Percentiles rank a stretch among this genome's conserved stretches.
Conservation (phyloP, 169 alveolate genomes). For the Eimeria acervulina region DNA sequence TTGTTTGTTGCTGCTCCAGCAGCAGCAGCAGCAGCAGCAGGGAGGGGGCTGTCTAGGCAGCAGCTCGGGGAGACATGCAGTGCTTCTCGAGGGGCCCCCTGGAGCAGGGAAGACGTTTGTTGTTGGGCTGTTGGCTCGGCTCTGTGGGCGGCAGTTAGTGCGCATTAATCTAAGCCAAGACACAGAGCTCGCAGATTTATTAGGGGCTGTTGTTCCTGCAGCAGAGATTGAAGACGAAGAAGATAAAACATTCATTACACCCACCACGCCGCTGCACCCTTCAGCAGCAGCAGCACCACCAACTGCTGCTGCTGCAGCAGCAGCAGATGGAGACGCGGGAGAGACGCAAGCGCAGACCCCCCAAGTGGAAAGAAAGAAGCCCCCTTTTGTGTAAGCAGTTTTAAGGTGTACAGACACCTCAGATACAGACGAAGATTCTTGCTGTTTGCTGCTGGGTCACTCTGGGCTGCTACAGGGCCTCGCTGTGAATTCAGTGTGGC, state of each 20-base stretch:
- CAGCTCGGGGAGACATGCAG: slow-evolving; percentile 90
- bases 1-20: slow-evolving; percentile 77
- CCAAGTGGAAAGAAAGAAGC: neutral
- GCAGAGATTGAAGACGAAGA: slow-evolving; percentile 54
- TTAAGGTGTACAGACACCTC: neutral
- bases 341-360: neutral
- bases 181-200: slow-evolving; percentile 95
- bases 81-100: slow-evolving; percentile 99
- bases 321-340: neutral
- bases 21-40: slow-evolving; percentile 66
- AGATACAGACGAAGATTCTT: too few species aligned
- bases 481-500: neutral
- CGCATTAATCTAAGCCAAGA: slow-evolving; percentile 98
- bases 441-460: too few species aligned
- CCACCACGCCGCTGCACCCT: neutral
- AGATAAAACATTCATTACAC: neutral
- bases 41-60: neutral
- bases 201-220: slow-evolving; percentile 95
- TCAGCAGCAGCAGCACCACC: neutral
- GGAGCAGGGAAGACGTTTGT: slow-evolving; percentile 99
- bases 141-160: slow-evolving; percentile 92
- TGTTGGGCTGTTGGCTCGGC: slow-evolving; percentile 94
- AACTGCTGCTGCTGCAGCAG: too few species aligned
- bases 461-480: too few species aligned
- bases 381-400: slow-evolving; percentile 32